Conservation (phyloP, 306 rosid genomes). For the Sechiopsis laciniata region DNA sequence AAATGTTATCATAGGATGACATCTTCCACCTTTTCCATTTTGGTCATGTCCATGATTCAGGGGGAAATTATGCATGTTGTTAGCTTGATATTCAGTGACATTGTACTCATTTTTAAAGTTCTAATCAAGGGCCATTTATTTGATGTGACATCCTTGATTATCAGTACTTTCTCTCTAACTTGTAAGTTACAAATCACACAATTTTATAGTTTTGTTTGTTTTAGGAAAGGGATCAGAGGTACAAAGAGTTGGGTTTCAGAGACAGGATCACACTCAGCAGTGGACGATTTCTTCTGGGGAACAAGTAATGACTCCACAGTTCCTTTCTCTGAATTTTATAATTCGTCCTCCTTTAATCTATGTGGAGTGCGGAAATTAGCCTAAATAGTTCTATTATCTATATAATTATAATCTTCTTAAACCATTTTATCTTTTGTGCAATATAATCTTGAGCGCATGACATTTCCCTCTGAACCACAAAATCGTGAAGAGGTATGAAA, state of each 20-base stretch:
- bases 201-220: slow-evolving; percentile 15
- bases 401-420: background rate
- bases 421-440: background rate
- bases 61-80: too few relatives aligned
- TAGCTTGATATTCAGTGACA: background rate
- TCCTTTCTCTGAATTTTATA: slow-evolving; percentile 15
- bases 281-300: slow-evolving; percentile 96
- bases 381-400: background rate
- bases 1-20: background rate
- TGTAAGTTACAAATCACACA: slow-evolving; percentile 16
- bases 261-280: slow-evolving; percentile 99
- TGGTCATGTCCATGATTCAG: background rate
- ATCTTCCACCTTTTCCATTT: background rate
- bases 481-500: background rate
- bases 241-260: slow-evolving; percentile 93
- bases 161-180: background rate
- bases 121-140: background rate
- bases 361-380: background rate
- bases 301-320: slow-evolving; percentile 54
- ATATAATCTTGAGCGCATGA: background rate
- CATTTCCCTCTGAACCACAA: background rate
- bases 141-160: background rate
- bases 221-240: slow-evolving; percentile 97
- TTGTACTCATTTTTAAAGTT: background rate
- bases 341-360: background rate